Base-by-base conservation (phyloP, 2,329 filamentous ascomycete genomes). In the Ophiostoma sp. region DNA sequence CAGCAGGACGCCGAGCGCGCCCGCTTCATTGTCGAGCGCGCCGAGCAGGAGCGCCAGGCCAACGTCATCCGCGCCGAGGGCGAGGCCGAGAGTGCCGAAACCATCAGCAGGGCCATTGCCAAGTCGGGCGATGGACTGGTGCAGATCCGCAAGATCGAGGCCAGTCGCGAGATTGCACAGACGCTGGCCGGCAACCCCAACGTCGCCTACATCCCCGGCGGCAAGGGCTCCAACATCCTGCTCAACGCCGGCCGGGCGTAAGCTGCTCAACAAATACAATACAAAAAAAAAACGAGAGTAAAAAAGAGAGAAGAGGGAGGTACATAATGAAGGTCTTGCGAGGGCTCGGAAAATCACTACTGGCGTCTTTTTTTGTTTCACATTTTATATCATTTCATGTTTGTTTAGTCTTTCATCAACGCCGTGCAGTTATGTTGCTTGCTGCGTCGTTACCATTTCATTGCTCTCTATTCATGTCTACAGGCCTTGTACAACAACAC, bases 61-160 rank as follows among this genome's bases (percentile, higher is more conserved):
- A 98, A 95, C 83, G 95, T 99, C 77, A 99, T 99, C 81, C 89
- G 95, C 70, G 95, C 95, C 68, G 95, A 99, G 86, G 95, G 95
- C 79, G 95, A 99, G 83, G 94, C 94, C 75, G 94, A 98, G 86
- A 92, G 90, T 77, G 95, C 95, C 67, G 95, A 99, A 70, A 96
- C 93, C 74, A 98, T 99, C 79, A 90, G 88, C 82, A 95, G 90
- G 83, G 94, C 74, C 57, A 94, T 99, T 75, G 89, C 92, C 75
- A 97, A 96, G 88, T 87, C 88, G 71, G 95, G 95, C 75, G 94
- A 97, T 80, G 95, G 95, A 62, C 84, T 99, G 76, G 91, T 99
- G 75, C 89, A 95, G 87, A 98, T 99, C 80, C 86, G 95, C 84
- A 90, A 94, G 84, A 97, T 99, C 77, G 95, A 99, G 84, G 96